Evolutionary conservation across 2,329 filamentous ascomycete species (phyloP), one percentile per base, ranked within the genome.

Genomic region (Podosphaera xanthii): DNA sequence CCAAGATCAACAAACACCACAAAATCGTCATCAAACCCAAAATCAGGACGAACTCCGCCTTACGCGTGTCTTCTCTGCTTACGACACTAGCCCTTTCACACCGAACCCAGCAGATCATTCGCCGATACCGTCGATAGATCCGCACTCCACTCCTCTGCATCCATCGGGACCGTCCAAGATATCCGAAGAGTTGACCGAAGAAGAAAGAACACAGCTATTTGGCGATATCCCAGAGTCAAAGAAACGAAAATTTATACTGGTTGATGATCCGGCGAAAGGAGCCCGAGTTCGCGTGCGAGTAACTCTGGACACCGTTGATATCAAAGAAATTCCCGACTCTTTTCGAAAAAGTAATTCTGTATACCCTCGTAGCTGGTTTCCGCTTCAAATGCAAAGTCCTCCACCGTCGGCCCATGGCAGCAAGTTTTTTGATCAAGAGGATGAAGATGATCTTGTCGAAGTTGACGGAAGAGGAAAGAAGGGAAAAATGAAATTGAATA

Each of bases 231-330:
- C 90, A 1, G 88, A 92, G 67, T 83, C 84, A 58, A 95, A 94
- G 74, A 87, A 88, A 68, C 85, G 91, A 69, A 97, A 96, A 72
- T 97, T 97, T 71, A 95, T 97, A 65, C 80, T 97, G 8, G 89
- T 97, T 35, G 90, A 96, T 64, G 91, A 97, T 70, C 83, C 81
- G 58, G 85, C 89, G 62, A 84, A 87, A 42, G 85, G 84, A 58
- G 84, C 81, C 57, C 81, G 89, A 49, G 83, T 96, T 1, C 83
- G 91, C 14, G 90, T 97, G 53, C 85, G 90, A 62, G 90, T 96
- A 58, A 92, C 86, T 63, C 81, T 98, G n/a, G 88, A 96, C 68
- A 83, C 84, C 52, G 89, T 96, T 65, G 86, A 96, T 69, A 94
- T 92, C 74, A 85, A 90, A 67, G 91, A 97, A 71, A 94, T 97